A percentile compares a stretch with the other conserved stretches of the same genome.
phyloP scores from a whole-genome alignment of 225 moss, liverwort and hornwort genomes.

The Bryoerythrophyllum caledonicum region DNA sequence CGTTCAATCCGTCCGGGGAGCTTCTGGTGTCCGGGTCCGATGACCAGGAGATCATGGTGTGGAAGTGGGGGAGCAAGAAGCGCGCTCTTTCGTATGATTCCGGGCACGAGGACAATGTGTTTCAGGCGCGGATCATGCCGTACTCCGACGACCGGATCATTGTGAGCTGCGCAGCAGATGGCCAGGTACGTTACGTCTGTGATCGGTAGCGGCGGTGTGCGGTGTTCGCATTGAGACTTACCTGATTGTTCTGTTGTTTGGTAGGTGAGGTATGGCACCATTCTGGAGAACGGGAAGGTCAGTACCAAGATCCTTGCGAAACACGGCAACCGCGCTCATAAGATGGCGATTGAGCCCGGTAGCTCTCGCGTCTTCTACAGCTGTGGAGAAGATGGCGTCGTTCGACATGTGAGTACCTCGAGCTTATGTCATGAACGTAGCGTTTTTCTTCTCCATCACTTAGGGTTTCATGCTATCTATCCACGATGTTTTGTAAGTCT shows the following conservation, averaged over 20 bases:
- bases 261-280: constrained; percentile 76
- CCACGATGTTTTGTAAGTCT: not conserved
- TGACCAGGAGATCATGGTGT: constrained; percentile 77
- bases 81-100: constrained; percentile 63
- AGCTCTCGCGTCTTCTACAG: constrained; percentile 82
- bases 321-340: constrained; percentile 70
- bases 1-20: constrained; percentile 82
- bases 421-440: not conserved
- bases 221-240: too few species aligned
- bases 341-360: constrained; percentile 39
- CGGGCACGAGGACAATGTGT: constrained; percentile 60
- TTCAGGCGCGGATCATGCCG: constrained; percentile 67
- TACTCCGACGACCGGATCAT: constrained; percentile 83
- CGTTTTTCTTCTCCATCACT: not conserved
- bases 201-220: too few species aligned
- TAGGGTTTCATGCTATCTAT: not conserved
- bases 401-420: constrained; percentile 44
- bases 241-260: constrained; percentile 1
- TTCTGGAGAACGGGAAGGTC: constrained; percentile 71
- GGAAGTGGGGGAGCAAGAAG: constrained; percentile 85
- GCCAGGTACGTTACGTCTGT: constrained; percentile 33
- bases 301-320: constrained; percentile 70
- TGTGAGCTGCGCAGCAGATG: constrained; percentile 77
- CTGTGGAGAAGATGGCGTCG: constrained; percentile 65
- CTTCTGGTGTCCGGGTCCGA: constrained; percentile 88